Evolutionary conservation across 2,329 filamentous ascomycete genomes (phyloP).

Genomic region (Daldinia sp.): DNA sequence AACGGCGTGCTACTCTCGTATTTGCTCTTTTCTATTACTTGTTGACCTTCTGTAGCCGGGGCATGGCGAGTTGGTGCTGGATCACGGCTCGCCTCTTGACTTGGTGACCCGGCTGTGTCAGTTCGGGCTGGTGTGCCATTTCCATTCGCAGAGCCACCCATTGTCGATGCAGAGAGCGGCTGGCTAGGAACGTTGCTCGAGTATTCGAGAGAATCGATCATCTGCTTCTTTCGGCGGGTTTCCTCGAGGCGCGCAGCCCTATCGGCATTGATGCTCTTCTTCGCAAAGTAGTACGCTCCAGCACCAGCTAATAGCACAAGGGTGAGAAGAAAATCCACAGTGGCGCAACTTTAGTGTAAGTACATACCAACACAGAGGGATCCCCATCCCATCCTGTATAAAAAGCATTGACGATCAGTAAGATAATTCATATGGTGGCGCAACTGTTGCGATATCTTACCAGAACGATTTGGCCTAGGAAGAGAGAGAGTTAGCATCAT

Average conservation of each 20-base stretch:
- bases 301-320: constrained; percentile 71
- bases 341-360: not conserved
- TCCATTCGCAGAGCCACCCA: constrained; percentile 49
- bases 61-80: constrained; percentile 88
- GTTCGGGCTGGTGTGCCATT: constrained; percentile 64
- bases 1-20: constrained; percentile 85
- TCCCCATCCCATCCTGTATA: constrained; percentile 85
- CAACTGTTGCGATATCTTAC: constrained; percentile 51
- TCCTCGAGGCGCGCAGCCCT: constrained; percentile 76
- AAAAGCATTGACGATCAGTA: constrained; percentile 17
- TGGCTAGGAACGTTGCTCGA: constrained; percentile 49
- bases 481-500: constrained; percentile 38
- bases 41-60: constrained; percentile 73
- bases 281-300: constrained; percentile 95
- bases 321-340: constrained; percentile 16
- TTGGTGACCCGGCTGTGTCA: constrained; percentile 68
- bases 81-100: constrained; percentile 76
- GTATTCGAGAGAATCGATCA: constrained; percentile 63
- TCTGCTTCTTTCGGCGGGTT: constrained; percentile 68
- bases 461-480: constrained; percentile 71
- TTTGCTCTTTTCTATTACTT: constrained; percentile 81
- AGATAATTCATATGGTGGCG: not conserved
- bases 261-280: constrained; percentile 92
- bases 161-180: constrained; percentile 48
- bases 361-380: constrained; percentile 80